These are phyloP conservation scores for Pichia sp. DNA, from an alignment of 1,139 yeast species.

Conservation along the genomic window DNA sequence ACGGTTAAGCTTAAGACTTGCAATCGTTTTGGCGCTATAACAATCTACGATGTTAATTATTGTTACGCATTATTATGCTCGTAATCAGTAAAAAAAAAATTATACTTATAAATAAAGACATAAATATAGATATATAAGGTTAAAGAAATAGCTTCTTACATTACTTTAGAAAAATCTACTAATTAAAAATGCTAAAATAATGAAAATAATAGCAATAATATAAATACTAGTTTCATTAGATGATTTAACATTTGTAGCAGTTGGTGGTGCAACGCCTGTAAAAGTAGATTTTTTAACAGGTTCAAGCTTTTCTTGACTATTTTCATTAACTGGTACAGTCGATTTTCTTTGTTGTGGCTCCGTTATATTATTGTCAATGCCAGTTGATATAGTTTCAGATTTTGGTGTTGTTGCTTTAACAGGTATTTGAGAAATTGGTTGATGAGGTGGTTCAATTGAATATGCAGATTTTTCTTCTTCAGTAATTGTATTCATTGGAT, in stretches of 20 bases:
- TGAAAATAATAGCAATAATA: conserved; percentile 19
- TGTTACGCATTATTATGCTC: too few relatives aligned
- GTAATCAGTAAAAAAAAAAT: not conserved
- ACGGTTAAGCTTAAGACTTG: too few relatives aligned
- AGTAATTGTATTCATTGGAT: conserved; percentile 24
- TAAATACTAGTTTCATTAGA: conserved; percentile 17
- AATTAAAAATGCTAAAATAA: conserved; percentile 22
- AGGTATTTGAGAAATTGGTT: not conserved
- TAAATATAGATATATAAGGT: not conserved
- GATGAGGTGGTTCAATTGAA: not conserved
- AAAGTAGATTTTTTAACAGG: not conserved
- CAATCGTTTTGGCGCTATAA: too few relatives aligned
- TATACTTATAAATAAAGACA: not conserved
- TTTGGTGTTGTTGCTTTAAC: not conserved
- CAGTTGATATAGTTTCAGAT: not conserved
- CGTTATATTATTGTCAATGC: conserved; percentile 6
- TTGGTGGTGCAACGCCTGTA: conserved; percentile 12
- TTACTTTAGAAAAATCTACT: conserved; percentile 17
- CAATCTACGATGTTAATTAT: too few relatives aligned
- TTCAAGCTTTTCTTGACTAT: not conserved
- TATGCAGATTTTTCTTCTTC: conserved; percentile 19
- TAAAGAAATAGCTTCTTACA: too few relatives aligned
- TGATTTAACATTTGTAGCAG: conserved; percentile 1
- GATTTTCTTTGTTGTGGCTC: not conserved
- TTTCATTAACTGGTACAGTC: not conserved